Conservation (phyloP, 2,329 filamentous ascomycete genomes). For the Claviceps digitariae region DNA sequence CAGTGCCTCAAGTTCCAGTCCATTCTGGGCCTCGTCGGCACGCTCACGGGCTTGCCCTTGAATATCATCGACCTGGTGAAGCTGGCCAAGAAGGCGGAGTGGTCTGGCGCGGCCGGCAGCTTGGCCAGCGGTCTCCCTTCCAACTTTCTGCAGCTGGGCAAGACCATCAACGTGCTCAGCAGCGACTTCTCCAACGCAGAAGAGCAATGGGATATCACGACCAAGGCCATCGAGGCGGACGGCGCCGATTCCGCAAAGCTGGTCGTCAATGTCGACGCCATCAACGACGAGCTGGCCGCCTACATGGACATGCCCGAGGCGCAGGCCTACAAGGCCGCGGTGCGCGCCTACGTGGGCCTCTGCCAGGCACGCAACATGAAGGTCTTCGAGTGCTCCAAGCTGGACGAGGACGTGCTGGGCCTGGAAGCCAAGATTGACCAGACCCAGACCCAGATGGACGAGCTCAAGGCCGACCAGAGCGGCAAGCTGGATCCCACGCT, state of each 20-base stretch:
- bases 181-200: not conserved
- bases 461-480: not conserved
- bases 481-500: not conserved
- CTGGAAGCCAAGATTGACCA: not conserved
- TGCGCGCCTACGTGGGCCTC: not conserved
- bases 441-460: not conserved
- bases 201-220: not conserved
- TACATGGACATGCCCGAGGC: not conserved
- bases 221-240: not conserved
- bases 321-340: not conserved
- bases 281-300: not conserved
- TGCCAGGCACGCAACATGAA: not conserved
- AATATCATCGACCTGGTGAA: not conserved
- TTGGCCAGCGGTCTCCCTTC: not conserved
- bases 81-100: not conserved
- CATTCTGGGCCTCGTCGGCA: not conserved
- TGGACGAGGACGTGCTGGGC: not conserved
- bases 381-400: not conserved
- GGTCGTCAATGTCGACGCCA: not conserved
- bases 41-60: not conserved
- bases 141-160: not conserved
- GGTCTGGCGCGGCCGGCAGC: not conserved
- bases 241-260: not conserved
- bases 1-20: not conserved
- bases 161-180: not conserved